Base-by-base conservation (phyloP, 2,329 filamentous ascomycete species). In the Stemphylium beticola region DNA sequence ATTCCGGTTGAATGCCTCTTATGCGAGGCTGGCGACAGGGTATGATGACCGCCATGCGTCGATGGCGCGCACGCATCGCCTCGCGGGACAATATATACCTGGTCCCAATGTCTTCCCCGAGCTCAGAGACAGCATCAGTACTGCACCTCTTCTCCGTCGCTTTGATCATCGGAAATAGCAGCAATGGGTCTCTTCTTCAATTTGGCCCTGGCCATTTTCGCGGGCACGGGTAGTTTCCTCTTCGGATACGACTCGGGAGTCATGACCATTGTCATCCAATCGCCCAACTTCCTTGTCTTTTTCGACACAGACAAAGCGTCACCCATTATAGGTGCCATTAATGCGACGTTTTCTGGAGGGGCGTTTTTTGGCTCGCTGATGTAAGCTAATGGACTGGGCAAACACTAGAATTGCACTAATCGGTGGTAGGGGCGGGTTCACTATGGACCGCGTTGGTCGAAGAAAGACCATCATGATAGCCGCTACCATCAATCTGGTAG, bases 361-460 rank as follows among this genome's bases (percentile, higher is more conserved):
- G 83, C 82, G 51, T 78, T 83, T 29, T 81, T 85, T 58, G 83
- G 83, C 4, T 77, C 81, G 24, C 74, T 85, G 20, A 79, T 82
- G 73, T 74, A 58, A 52, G 69, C 11, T 10, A 4, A 6, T 38
- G 26, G 11, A 17, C 14, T 22, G 4, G n/a, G 8, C 9, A 26
- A 18, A n/a, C 29, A 4, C 7, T 12, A 8, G 2, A 8, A 17
- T 46, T 31, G 22, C 41, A 37, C 31, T 49, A 41, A 24, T 49
- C 52, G 1, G 58, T 47, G 40, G 9, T 26, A 75, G 72, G 70
- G 82, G 79, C 51, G 83, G 82, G 15, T 74, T 83, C 26, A 85
- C 86, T 11, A 86, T 86, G 73, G 86, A 89, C 62, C 78, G 79
- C 20, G 81, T 87, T 44, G 86, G 86, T 11, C 82, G 86, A 48